Evolutionary conservation across 768 basidiomycete species (phyloP).

Genomic region (Suillus clintonianus): DNA sequence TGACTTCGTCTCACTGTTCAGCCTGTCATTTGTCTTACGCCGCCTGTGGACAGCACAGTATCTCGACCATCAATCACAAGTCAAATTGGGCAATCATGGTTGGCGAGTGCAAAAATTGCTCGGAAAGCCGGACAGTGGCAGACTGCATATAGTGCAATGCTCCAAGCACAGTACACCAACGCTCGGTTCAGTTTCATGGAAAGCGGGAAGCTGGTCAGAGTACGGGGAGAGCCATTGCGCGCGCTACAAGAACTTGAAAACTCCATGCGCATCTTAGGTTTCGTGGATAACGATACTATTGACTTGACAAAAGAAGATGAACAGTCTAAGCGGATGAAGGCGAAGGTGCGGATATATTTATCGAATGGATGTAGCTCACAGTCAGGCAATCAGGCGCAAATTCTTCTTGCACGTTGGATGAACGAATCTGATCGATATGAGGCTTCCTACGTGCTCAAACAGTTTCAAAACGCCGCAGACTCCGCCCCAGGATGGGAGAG

Average conservation of each 20-base stretch:
- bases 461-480: conserved; percentile 53
- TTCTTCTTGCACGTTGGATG: conserved; percentile 91
- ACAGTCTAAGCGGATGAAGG: conserved; percentile 55
- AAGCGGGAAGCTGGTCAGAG: conserved; percentile 83
- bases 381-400: conserved; percentile 55
- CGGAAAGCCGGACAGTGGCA: conserved; percentile 94
- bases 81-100: conserved; percentile 85
- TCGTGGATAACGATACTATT: conserved; percentile 47
- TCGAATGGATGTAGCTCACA: neutral
- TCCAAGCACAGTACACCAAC: conserved; percentile 81
- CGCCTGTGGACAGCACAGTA: conserved; percentile 6
- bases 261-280: conserved; percentile 56
- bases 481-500: conserved; percentile 73
- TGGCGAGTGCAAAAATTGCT: conserved; percentile 92
- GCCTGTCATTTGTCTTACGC: neutral
- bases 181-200: conserved; percentile 84
- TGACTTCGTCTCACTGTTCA: neutral
- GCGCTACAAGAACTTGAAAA: conserved; percentile 88
- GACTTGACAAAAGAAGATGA: conserved; percentile 59
- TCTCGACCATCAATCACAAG: conserved; percentile 42
- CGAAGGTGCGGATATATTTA: conserved; percentile 57
- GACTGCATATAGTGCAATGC: conserved; percentile 93
- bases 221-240: conserved; percentile 75
- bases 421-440: conserved; percentile 85
- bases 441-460: conserved; percentile 56